Base-by-base conservation (phyloP, 805 yeast genomes). In the Schwanniomyces pseudopolymorphus region DNA sequence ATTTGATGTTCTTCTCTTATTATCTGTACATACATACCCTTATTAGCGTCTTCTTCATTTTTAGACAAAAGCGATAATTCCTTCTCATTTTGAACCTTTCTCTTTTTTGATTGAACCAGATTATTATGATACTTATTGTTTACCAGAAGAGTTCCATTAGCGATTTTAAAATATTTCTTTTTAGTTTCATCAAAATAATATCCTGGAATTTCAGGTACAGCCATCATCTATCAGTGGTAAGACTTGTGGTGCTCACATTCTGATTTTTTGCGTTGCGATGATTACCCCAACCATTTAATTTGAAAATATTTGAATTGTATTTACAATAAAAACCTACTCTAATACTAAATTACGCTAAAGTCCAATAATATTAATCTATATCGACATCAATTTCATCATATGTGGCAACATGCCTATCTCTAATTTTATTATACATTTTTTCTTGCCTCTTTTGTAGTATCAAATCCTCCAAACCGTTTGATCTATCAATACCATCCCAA, bases 401-500 rank as follows among this genome's bases (percentile, higher is more conserved):
- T 24, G 39, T 20, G 10, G 33, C 40, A 14, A 19, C 25, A 24
- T 24, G 22, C 36, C 39, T 44, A 13, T 24, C 17, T 33, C 39
- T 33, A 28, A 44, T 39, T 16, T 44, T 26, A 22, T 60, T 46
- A 66, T 73, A 54, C 59, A 72, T 39, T 63, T 33, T 41, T 36
- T 68, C 69, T 26, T 57, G 66, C 21, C 67, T 48, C 43, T 62
- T 61, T 27, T 61, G 72, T 52, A 87, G 74, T 74, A 87, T 77
- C 45, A 76, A 70, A 41, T 67, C 70, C 60, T 91, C 98, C 64
- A 87, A 91, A 3, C 96, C 97, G 59, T 85, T 91, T 0, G 95
- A 83, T 48, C 98, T 69, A 64, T 89, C 91, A 1, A 91, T 83
- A 0, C 97, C 97, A 63, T 67, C 71, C 98, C 98, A 91, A 47